phyloP scores from a whole-genome alignment of 2,329 filamentous ascomycete species.

The Aspergillus fumigatus region DNA sequence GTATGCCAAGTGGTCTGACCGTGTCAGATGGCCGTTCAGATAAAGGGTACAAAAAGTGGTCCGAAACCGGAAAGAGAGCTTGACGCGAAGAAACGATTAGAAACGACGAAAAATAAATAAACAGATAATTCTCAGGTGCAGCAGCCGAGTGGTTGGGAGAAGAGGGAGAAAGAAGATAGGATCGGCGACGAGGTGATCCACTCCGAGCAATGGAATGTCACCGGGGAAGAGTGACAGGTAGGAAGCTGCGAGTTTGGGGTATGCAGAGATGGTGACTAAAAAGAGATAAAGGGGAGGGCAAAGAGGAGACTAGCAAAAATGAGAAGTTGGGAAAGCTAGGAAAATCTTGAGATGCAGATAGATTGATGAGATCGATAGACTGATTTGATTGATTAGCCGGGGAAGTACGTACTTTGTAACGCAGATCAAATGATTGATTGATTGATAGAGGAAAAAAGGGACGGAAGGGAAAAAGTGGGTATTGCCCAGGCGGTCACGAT shows the following conservation, averaged over 20 bases:
- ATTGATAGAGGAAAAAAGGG: constrained; percentile 1
- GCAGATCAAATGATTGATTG: neutral
- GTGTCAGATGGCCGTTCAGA: neutral
- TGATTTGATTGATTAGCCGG: constrained; percentile 10
- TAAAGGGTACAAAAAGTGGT: neutral
- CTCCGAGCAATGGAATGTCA: constrained; percentile 1
- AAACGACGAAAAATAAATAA: neutral
- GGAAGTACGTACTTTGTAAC: neutral
- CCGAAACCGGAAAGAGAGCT: neutral
- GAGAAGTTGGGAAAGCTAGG: neutral
- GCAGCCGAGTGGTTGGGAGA: constrained; percentile 2
- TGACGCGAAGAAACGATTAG: neutral
- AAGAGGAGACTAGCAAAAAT: constrained; percentile 3
- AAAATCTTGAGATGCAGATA: constrained; percentile 3
- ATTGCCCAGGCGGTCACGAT: neutral
- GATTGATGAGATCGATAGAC: constrained; percentile 4
- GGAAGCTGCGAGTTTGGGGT: constrained; percentile 14
- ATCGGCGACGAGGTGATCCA: constrained; percentile 2
- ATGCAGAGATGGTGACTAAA: neutral
- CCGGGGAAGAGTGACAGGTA: neutral
- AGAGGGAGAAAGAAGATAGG: constrained; percentile 10
- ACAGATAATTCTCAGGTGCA: neutral
- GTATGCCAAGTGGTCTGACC: constrained; percentile 1
- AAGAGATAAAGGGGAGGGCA: neutral
- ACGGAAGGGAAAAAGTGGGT: constrained; percentile 2